phyloP scores from a whole-genome alignment of 352 stramenopile species.

The Globisporangium mamillatum region DNA sequence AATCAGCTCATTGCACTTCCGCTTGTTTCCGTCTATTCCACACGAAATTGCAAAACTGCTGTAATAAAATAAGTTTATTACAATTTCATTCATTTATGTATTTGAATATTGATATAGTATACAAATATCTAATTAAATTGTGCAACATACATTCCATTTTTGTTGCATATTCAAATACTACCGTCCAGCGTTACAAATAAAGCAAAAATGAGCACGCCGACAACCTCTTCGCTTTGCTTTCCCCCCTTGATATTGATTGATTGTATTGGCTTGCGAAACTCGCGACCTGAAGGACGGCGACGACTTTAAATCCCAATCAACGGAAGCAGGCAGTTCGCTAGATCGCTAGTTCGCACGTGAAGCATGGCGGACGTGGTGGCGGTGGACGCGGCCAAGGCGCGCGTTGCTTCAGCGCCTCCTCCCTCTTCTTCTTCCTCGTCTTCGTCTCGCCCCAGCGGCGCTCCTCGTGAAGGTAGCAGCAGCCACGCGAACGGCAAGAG shows the following conservation, averaged over 20 bases:
- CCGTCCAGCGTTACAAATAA: background rate
- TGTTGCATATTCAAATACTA: background rate
- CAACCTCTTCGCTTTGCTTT: background rate
- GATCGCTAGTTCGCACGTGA: too few relatives aligned
- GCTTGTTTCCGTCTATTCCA: background rate
- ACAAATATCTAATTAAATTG: background rate
- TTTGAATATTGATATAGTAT: background rate
- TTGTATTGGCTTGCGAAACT: background rate
- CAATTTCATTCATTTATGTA: background rate
- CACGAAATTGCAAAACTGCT: background rate
- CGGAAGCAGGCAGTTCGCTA: background rate
- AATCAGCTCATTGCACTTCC: background rate
- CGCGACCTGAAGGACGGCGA: background rate
- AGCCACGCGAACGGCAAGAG: constrained; percentile 13
- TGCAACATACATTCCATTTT: background rate
- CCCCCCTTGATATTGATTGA: background rate
- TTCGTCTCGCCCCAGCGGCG: constrained; percentile 10
- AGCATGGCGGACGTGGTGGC: constrained; percentile 30
- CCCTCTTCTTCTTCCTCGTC: constrained; percentile 13
- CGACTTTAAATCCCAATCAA: background rate
- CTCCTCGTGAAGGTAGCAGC: background rate
- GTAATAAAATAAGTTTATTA: background rate
- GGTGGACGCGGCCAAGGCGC: constrained; percentile 3
- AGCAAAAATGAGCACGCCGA: background rate
- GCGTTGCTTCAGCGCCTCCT: constrained; percentile 16